Evolutionary conservation across 2,329 filamentous ascomycete species (phyloP), one percentile per base, ranked within the genome.

Genomic region (Ophiosphaerella narmari): DNA sequence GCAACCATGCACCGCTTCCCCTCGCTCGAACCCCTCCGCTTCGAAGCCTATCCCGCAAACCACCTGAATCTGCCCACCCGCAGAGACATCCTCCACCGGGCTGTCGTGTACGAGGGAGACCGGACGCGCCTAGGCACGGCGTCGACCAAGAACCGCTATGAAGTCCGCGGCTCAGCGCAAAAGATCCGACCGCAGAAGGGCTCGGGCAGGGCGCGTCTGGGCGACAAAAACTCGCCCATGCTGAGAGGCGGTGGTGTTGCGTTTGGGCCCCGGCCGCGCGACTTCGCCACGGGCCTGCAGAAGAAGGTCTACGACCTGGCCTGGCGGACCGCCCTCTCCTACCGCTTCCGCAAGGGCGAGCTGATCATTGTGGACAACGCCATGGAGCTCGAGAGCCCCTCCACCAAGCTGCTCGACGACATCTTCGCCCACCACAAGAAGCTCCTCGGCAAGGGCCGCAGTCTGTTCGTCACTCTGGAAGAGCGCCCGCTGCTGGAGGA

Each of bases 251-350:
- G 94, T 74, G 93, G 91, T 75, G 93, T 95, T 63, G 80, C 86
- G 0, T 90, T 91, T 67, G 94, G 94, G n/a, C 94, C 94, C 24
- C 87, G 92, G 64, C 92, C 92, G 23, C 84, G 94, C 71, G 91
- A 97, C 77, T 99, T 99, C 70, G 84, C 85, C 52, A 95, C 92
- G 18, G 82, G 83, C 13, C 80, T 99, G 47, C 91, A 88, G 64
- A 82, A 83, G 70, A 97, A 97, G 78, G 85, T 96, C 40, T 99
- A 99, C 78, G 92, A 97, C 75, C 82, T 95, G 64, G 94, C 94
- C 8, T 97, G 91, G 90, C 86, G 94, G 70, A 97, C 89, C 37
- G 94, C 94, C 9, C 82, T 99, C 59, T 94, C 89, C 68, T 96
- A 96, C 78, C 86, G 94, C 52, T 97, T 94, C 76, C 82, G 87